Evolutionary conservation across 371 early-diverging fungal species (phyloP).

Genomic region (Mortierella sp.): DNA sequence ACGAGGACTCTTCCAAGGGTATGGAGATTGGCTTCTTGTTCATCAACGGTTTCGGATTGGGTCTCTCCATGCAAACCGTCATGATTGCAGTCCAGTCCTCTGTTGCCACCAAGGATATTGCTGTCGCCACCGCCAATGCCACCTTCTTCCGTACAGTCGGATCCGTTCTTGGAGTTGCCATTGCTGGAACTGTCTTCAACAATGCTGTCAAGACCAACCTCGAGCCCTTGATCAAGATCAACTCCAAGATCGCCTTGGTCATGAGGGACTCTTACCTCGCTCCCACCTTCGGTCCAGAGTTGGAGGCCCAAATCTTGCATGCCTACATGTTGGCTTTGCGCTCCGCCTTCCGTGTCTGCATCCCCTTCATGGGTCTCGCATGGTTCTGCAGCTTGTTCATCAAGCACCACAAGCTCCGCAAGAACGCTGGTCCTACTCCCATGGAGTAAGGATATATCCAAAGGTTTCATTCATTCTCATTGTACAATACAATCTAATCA

Average conservation of each 20-base stretch:
- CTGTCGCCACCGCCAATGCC: constrained; percentile 60
- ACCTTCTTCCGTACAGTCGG: constrained; percentile 63
- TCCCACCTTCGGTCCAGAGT: not conserved
- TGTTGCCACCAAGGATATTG: constrained; percentile 55
- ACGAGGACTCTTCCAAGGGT: constrained; percentile 14
- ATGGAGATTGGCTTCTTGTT: constrained; percentile 51
- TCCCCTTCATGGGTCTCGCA: constrained; percentile 17
- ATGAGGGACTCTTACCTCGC: constrained; percentile 5
- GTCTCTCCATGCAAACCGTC: constrained; percentile 50
- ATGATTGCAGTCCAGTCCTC: constrained; percentile 64
- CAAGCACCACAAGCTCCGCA: constrained; percentile 41
- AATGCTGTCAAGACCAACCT: constrained; percentile 61
- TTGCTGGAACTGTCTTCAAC: constrained; percentile 62
- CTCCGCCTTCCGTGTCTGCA: constrained; percentile 25
- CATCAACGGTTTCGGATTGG: constrained; percentile 63
- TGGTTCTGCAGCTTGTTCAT: constrained; percentile 32
- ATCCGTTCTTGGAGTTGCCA: constrained; percentile 62
- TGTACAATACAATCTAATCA: too few relatives aligned
- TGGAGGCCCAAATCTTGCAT: constrained; percentile 4
- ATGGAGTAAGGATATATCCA: too few relatives aligned
- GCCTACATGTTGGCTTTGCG: constrained; percentile 27
- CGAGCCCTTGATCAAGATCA: constrained; percentile 7
- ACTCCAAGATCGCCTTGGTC: constrained; percentile 9
- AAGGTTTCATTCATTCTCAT: too few relatives aligned
- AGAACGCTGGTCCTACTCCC: constrained; percentile 32